Evolutionary conservation across 352 stramenopile species (phyloP).

Genomic region (Pythium rishiriense): DNA sequence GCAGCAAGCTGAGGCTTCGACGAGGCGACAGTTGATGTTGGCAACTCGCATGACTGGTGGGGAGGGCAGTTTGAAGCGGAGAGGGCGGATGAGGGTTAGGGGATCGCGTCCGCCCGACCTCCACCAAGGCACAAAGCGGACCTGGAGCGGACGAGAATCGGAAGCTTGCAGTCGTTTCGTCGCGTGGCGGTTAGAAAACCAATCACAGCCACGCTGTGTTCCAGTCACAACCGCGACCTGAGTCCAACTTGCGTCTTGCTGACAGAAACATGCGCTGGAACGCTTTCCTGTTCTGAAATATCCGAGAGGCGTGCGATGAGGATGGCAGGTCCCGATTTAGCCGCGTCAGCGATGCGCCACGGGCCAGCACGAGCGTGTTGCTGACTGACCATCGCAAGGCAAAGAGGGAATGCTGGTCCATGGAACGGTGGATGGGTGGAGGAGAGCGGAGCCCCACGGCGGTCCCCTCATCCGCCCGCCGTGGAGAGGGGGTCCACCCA

Average conservation of each 20-base stretch:
- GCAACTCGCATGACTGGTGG: constrained; percentile 24
- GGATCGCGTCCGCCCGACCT: constrained; percentile 24
- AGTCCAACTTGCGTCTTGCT: neutral
- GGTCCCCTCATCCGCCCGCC: too few species aligned
- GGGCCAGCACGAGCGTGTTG: neutral
- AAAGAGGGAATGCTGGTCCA: neutral
- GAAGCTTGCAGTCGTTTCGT: constrained; percentile 27
- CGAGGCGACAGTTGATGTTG: constrained; percentile 5
- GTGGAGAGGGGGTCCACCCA: too few species aligned
- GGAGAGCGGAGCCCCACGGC: too few species aligned
- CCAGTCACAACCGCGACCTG: neutral
- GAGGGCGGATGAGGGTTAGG: constrained; percentile 25
- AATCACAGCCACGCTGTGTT: constrained; percentile 5
- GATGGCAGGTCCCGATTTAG: neutral
- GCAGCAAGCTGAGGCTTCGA: neutral
- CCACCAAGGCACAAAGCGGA: constrained; percentile 1
- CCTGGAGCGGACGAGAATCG: constrained; percentile 11
- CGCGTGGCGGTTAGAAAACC: constrained; percentile 17
- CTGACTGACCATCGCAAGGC: neutral
- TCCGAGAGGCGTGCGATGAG: neutral
- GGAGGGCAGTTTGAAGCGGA: constrained; percentile 25
- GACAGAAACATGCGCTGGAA: too few species aligned
- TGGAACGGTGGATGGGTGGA: neutral
- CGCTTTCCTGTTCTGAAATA: too few species aligned
- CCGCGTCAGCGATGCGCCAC: neutral